Evolutionary conservation across 352 stramenopile genomes (phyloP), one percentile per base, ranked within the genome.

Genomic region (Thalassiosira hispida): DNA sequence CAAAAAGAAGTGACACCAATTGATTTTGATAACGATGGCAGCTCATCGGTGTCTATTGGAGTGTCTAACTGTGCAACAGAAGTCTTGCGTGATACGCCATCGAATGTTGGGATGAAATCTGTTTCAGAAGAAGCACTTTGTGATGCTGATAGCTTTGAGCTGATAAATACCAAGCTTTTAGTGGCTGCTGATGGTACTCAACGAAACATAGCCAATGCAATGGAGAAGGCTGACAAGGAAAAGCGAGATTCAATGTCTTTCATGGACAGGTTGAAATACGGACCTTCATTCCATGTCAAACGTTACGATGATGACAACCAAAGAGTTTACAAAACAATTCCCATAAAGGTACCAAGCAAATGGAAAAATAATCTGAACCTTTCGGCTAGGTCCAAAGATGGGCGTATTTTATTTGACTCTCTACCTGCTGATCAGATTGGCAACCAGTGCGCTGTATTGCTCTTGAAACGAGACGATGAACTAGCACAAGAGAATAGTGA

Each of bases 321-420:
- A 55, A 79, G 89, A 35, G 67, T 93, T 4, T 95, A 94, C 73
- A 94, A 95, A 63, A 94, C 88, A 0, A 82, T 96, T 44, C 90
- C 90, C 0, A 79, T 96, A 23, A 88, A 92, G 53, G 35, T 95
- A 8, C 82, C 89, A 6, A 42, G 55, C 1, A 83, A 85, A 33
- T 94, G 90, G 90, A 60, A 83, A 55, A 55, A 51, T 11, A 82
- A 94, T 72, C 44, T 94, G 6, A 95, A 94, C 64, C 94, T 94
- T 70, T 84, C 71, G 20, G 81, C 80, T 35, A 74, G 87, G 46
- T 82, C 83, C 0, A 88, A 92, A 35, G 74, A 86, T 22, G 83
- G 84, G 38, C 59, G 79, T 6, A 79, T 95, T 23, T 89, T 80
- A 22, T 87, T 95, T 51, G 91, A 96, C 79, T 90, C 89, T 2